Evolutionary conservation across 2,329 filamentous ascomycete species (phyloP), one percentile per base, ranked within the genome.

Genomic region (Colletotrichum lentis): DNA sequence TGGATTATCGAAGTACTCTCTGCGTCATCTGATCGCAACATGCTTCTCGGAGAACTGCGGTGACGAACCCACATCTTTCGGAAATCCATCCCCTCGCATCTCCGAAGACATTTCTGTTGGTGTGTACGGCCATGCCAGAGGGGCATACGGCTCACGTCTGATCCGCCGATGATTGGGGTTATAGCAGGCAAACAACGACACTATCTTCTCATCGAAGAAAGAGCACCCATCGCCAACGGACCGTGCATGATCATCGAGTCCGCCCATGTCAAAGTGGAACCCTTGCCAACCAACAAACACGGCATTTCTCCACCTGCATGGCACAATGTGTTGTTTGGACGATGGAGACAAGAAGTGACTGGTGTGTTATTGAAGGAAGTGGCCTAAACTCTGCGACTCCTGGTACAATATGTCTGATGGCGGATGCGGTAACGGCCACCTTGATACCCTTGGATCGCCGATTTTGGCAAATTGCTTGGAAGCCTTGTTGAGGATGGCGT

Each of bases 21-120:
- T 63, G 93, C 90, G 35, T 97, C 93, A 10, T 96, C 94, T n/a
- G 94, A 97, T 81, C 88, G 92, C 57, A 95, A 87, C 50, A 85
- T 97, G 76, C 84, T 97, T 71, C 84, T 97, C 6, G 94, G 94
- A 67, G 94, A 97, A 80, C 82, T 97, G 69, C 69, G 70, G 39
- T 71, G 68, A 71, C 44, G 12, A 35, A 14, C n/a, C n/a, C 18
- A 27, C 14, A 24, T 18, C 14, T 14, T 11, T 16, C 16, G 31
- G 22, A 16, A 20, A 11, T 24, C 20, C 1, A 20, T 27, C n/a
- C 18, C 11, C 35, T 18, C 7, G 2, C 3, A 16, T 10, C 20
- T 8, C 5, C 37, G 27, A 16, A 27, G 5, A 35, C 12, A 10
- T 16, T 20, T 18, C 39, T 39, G n/a, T 39, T n/a, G n/a, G 20